Conservation (phyloP, 495 filamentous ascomycete species). For the Penicillium coffeae region DNA sequence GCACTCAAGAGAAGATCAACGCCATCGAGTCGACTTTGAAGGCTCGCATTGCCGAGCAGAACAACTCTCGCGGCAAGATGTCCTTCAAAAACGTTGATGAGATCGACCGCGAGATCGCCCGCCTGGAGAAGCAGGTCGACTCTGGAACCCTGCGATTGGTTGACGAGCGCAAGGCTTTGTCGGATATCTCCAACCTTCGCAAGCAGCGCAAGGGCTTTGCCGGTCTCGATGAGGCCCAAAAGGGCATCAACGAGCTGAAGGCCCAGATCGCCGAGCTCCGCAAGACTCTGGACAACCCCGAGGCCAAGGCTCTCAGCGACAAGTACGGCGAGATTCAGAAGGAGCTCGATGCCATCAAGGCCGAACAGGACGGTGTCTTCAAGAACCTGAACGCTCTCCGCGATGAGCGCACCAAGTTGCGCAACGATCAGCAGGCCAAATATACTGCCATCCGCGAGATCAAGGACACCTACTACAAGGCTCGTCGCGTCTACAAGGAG, state of each 20-base stretch:
- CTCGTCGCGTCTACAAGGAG: slow-evolving; percentile 69
- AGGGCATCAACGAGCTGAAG: slow-evolving; percentile 79
- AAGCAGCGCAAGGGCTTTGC: slow-evolving; percentile 89
- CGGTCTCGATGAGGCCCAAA: slow-evolving; percentile 74
- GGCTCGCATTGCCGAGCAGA: slow-evolving; percentile 76
- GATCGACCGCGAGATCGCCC: slow-evolving; percentile 73
- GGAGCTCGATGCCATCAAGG: slow-evolving; percentile 84
- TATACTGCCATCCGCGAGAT: slow-evolving; percentile 71
- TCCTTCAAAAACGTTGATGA: slow-evolving; percentile 84
- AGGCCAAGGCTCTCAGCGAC: slow-evolving; percentile 80
- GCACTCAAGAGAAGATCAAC: slow-evolving; percentile 81
- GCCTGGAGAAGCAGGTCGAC: slow-evolving; percentile 79
- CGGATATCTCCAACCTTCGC: slow-evolving; percentile 73
- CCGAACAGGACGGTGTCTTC: slow-evolving; percentile 81
- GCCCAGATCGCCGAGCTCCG: slow-evolving; percentile 78
- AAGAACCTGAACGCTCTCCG: slow-evolving; percentile 80
- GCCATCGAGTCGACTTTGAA: slow-evolving; percentile 77
- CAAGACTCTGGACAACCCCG: slow-evolving; percentile 87
- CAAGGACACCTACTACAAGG: slow-evolving; percentile 80
- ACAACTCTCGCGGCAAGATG: slow-evolving; percentile 70
- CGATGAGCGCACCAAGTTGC: slow-evolving; percentile 81
- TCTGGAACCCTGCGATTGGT: slow-evolving; percentile 86
- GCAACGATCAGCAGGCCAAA: slow-evolving; percentile 79
- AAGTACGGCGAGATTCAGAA: slow-evolving; percentile 75
- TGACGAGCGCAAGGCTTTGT: slow-evolving; percentile 90